These are phyloP conservation scores for Bryopsis sp. DNA, from an alignment of 139 green algal species.

Conservation along the genomic window DNA sequence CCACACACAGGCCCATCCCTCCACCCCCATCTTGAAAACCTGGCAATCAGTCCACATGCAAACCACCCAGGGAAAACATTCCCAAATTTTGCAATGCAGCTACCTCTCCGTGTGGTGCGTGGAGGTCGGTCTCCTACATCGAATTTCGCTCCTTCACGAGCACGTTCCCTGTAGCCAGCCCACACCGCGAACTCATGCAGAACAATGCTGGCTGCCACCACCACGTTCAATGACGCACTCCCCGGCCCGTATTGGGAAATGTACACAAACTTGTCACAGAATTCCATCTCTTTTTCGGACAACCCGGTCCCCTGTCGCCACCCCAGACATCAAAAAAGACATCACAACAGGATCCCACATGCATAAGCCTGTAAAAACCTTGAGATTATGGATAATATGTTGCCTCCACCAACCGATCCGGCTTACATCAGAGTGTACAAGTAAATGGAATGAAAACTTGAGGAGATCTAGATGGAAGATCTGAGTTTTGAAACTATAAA, in stretches of 20 bases:
- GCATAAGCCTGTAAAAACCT: no score
- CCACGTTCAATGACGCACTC: slow-evolving; percentile 93
- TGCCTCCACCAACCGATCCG: background rate
- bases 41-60: no score
- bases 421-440: background rate
- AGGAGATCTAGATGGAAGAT: no score
- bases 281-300: slow-evolving; percentile 54
- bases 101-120: slow-evolving; percentile 30
- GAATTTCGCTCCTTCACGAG: slow-evolving; percentile 66
- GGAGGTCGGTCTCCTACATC: slow-evolving; percentile 42
- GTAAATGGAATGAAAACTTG: no score
- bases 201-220: slow-evolving; percentile 83
- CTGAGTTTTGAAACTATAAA: no score
- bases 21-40: no score
- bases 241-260: slow-evolving; percentile 75
- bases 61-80: no score
- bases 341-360: no score
- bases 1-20: no score
- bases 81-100: no score
- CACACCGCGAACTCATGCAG: slow-evolving; percentile 88
- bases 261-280: slow-evolving; percentile 91
- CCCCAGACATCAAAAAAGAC: no score
- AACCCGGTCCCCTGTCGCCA: slow-evolving; percentile 67
- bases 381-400: no score
- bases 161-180: slow-evolving; percentile 59